A percentile compares a stretch with the other conserved stretches of the same genome.
These are phyloP conservation scores for Penicillium macrosclerotiorum DNA, from an alignment of 495 filamentous ascomycete genomes.

Conservation along the genomic window DNA sequence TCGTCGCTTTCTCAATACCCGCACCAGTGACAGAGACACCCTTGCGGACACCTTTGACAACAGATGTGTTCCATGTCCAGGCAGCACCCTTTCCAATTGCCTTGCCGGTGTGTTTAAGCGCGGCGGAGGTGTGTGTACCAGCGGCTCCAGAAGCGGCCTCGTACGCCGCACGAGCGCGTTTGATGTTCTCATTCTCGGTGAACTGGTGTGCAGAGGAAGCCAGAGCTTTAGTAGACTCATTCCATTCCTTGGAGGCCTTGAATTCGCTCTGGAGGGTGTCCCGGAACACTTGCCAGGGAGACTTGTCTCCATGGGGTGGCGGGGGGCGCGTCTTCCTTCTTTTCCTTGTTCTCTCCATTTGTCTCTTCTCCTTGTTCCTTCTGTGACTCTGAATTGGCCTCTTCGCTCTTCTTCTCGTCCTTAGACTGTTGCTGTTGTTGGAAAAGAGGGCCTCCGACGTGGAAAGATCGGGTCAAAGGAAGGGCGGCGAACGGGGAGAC, in stretches of 20 bases:
- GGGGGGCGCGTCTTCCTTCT: conserved; percentile 68
- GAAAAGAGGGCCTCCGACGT: conserved; percentile 34
- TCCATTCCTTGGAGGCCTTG: conserved; percentile 98
- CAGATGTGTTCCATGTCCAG: conserved; percentile 95
- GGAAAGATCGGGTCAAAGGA: conserved; percentile 43
- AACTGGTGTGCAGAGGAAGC: conserved; percentile 85
- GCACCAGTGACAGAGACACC: conserved; percentile 81
- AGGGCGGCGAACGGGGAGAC: conserved; percentile 41
- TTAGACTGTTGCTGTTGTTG: conserved; percentile 42
- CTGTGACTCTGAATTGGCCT: conserved; percentile 44
- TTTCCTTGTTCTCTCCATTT: conserved; percentile 46
- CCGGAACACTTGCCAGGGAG: conserved; percentile 96
- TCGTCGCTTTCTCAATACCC: conserved; percentile 86
- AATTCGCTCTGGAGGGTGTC: conserved; percentile 92
- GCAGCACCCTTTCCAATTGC: conserved; percentile 84
- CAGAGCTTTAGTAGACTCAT: conserved; percentile 93
- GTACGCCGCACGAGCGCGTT: conserved; percentile 81
- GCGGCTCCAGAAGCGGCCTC: conserved; percentile 76
- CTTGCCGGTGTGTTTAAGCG: conserved; percentile 78
- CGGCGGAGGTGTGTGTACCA: conserved; percentile 68
- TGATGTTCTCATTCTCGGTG: conserved; percentile 90
- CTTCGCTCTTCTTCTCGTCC: conserved; percentile 42
- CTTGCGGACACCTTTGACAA: conserved; percentile 87
- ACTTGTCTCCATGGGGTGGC: conserved; percentile 95
- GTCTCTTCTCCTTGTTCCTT: conserved; percentile 33